Conservation (phyloP, 495 filamentous ascomycete genomes). For the Neurospora sp. region DNA sequence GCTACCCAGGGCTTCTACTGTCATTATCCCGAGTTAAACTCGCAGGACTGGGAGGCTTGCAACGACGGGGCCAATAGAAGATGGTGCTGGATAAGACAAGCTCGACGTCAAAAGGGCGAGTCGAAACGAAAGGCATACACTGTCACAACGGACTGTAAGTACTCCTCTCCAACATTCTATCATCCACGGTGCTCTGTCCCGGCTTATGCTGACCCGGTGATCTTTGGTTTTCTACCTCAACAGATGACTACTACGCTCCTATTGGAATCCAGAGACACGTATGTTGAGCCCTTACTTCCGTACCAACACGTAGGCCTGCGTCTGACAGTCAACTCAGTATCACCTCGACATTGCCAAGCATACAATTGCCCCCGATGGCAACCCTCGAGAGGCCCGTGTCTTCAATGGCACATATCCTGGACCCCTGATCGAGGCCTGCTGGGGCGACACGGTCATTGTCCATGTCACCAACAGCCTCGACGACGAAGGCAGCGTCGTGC, state of each 20-base stretch:
- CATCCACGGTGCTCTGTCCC: neutral
- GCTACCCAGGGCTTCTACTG: constrained; percentile 2
- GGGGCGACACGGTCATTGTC: constrained; percentile 45
- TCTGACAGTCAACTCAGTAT: constrained; percentile 14
- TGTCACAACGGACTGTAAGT: constrained; percentile 2
- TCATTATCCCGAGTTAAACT: constrained; percentile 1
- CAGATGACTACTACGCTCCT: neutral
- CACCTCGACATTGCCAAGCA: constrained; percentile 16
- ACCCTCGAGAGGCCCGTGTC: constrained; percentile 13
- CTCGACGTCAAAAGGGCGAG: neutral
- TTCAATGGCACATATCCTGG: constrained; percentile 30
- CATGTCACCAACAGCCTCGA: constrained; percentile 39
- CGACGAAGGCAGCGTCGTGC: constrained; percentile 24
- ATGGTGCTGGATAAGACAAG: constrained; percentile 5
- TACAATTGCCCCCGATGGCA: constrained; percentile 28
- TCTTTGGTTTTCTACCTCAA: neutral
- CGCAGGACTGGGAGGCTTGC: constrained; percentile 3
- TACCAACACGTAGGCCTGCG: neutral
- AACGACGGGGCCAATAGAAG: neutral
- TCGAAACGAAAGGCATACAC: neutral
- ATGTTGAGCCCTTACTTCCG: neutral
- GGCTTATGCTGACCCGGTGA: neutral
- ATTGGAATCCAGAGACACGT: constrained; percentile 1
- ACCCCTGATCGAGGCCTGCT: constrained; percentile 47
- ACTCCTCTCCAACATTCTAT: neutral